Base-by-base conservation (phyloP, 495 filamentous ascomycete species). In the Hypoxylon fuscum region DNA sequence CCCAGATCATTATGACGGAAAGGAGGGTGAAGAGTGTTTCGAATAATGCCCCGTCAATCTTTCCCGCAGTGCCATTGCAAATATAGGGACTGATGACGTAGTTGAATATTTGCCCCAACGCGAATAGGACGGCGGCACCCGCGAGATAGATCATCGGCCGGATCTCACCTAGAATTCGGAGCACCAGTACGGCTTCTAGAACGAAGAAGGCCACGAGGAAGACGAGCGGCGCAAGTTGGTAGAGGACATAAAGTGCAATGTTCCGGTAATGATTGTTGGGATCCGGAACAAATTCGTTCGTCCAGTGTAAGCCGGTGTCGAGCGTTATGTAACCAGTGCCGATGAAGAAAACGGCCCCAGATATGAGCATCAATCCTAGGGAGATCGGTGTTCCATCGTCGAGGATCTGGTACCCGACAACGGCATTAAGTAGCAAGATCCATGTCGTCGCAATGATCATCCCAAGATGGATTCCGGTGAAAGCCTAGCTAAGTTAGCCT, bases 251-350 rank as follows among this genome's bases (percentile, higher is more conserved):
- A 42, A 98, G 88, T 14, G 87, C 90, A 63, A 96, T 91, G 60
- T 91, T 88, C 35, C 87, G 87, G 69, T 92, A 87, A 20, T 87
- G 79, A 1, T 69, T 66, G 0, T 52, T 54, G 32, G 85, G 72
- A 58, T 83, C 88, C 3, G 77, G 73, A 31, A 86, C 69, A 74
- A 92, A 99, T 64, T 88, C 85, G 18, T 81, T 82, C 0, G 96
- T 95, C 86, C 90, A 97, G 64, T 83, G 81, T 69, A 92, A 95
- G 2, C 87, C 95, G 5, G 93, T 97, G 74, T 99, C 95, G 50
- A 99, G 84, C 1, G 93, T 90, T 64, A 99, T 96, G 74, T 96
- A 99, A 12, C 93, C 93, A 3, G 93, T 95, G 22, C 95, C 95
- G 62, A 98, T 79, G 72, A 97, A 95, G 53, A 97, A 75, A 5